Evolutionary conservation across 2,329 filamentous ascomycete species (phyloP), one percentile per base, ranked within the genome.

Genomic region (Trichoderma koningii): DNA sequence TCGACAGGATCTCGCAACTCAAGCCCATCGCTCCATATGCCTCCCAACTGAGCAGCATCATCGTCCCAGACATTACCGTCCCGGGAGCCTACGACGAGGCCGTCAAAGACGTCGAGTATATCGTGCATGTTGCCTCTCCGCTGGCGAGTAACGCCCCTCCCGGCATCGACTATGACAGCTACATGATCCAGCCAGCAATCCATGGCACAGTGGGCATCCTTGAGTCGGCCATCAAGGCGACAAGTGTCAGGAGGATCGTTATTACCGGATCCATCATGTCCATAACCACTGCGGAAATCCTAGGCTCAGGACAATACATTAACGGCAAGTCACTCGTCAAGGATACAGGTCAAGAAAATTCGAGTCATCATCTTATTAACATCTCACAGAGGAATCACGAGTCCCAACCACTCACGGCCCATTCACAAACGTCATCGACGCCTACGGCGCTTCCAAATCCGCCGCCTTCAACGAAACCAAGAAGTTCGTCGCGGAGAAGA

Each of bases 191-290:
- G 19, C 75, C 77, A 1, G 74, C 76, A 23, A 70, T 81, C 26
- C 71, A 74, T 42, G 76, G 76, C 9, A 80, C 76, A 0, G 59
- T 74, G 1, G 71, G 70, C 7, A 73, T 81, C 3, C 71, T 82
- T 1, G 67, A 76, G 26, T 73, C 78, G 0, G 79, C 79, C 1
- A 44, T 69, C 10, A 75, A 75, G 60, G 64, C 65, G 3, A 67
- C 69, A 1, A 73, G 69, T 0, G 71, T 82, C 12, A 72, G 75
- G 64, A 73, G 77, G n/a, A 68, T 82, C 5, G 76, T 82, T 19
- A 77, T 82, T 61, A 82, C 80, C 1, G 76, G 73, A 6, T 81
- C 78, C 2, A 70, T 74, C 15, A 70, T 68, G 1, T 71, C 75
- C 26, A 63, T 72, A 17, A 23, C 34, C 9, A 21, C 45, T 10